These are phyloP conservation scores for Rhododendron kiyosumense DNA, from an alignment of 148 eudicot genomes.

Conservation along the genomic window DNA sequence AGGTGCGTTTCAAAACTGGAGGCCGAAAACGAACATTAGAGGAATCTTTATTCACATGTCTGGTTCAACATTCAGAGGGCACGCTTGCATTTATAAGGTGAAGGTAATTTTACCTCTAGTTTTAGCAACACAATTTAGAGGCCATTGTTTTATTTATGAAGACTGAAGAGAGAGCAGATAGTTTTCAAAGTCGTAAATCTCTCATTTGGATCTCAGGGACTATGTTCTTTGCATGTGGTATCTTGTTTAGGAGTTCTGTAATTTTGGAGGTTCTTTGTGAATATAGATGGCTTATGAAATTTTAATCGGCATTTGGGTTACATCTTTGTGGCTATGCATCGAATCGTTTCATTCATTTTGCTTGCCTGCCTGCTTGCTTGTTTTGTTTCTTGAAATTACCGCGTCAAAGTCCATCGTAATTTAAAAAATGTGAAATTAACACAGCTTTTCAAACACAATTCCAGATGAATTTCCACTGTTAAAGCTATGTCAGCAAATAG, in stretches of 20 bases:
- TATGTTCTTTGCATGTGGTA: constrained; percentile 3
- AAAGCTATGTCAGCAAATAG: neutral
- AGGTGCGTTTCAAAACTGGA: neutral
- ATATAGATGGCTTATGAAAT: neutral
- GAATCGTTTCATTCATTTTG: neutral
- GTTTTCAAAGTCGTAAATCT: constrained; percentile 3
- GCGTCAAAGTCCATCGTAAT: neutral
- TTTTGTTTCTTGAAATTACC: neutral
- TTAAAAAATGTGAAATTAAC: neutral
- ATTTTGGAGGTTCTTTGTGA: constrained; percentile 9
- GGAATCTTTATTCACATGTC: neutral
- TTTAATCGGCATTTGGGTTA: neutral
- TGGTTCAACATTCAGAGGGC: neutral
- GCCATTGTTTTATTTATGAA: neutral
- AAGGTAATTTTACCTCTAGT: neutral
- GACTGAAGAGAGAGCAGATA: neutral
- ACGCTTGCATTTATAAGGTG: neutral
- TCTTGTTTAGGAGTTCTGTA: neutral
- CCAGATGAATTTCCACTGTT: neutral
- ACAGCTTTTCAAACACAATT: neutral
- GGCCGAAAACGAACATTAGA: neutral
- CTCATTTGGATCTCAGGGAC: constrained; percentile 9
- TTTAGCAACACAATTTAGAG: constrained; percentile 2
- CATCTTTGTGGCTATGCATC: neutral
- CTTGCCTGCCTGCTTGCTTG: too few relatives aligned